phyloP scores from a whole-genome alignment of 202 grass and related monocot genomes.

The Carex arenaria region DNA sequence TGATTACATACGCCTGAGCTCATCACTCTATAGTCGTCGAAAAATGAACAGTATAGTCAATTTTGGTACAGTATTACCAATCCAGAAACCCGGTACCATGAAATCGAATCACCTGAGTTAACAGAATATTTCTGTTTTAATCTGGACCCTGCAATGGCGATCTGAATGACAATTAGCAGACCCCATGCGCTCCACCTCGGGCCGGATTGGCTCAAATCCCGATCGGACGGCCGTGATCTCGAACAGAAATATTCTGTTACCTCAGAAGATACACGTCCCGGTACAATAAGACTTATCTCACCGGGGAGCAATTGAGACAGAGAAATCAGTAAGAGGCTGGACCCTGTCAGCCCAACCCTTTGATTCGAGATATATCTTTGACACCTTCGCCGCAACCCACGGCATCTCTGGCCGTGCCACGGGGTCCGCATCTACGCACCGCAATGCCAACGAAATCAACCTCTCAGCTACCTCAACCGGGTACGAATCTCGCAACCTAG shows the following conservation, averaged over 20 bases:
- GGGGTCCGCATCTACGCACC: conserved; percentile 47
- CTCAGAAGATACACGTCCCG: no score
- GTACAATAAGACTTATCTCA: conserved; percentile 11
- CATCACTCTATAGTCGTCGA: neutral
- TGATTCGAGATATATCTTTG: conserved; percentile 68
- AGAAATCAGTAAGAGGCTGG: conserved; percentile 58
- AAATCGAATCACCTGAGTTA: neutral
- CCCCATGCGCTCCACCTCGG: no score
- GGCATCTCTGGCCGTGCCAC: conserved; percentile 55
- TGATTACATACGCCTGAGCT: neutral
- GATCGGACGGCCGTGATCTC: no score
- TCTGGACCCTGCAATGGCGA: no score
- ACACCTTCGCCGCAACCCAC: conserved; percentile 67
- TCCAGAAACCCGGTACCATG: neutral
- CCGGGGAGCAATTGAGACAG: conserved; percentile 60
- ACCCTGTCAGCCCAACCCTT: conserved; percentile 59
- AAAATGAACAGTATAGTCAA: neutral
- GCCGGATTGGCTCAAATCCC: no score
- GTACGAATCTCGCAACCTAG: conserved; percentile 65
- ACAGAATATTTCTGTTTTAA: no score
- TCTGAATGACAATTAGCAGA: no score
- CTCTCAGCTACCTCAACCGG: conserved; percentile 50
- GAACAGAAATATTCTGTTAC: no score
- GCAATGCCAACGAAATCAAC: conserved; percentile 52
- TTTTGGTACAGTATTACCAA: neutral